Evolutionary conservation across 148 eudicot species (phyloP), one percentile per base, ranked within the genome.

Genomic region (Fallopia convolvulus): DNA sequence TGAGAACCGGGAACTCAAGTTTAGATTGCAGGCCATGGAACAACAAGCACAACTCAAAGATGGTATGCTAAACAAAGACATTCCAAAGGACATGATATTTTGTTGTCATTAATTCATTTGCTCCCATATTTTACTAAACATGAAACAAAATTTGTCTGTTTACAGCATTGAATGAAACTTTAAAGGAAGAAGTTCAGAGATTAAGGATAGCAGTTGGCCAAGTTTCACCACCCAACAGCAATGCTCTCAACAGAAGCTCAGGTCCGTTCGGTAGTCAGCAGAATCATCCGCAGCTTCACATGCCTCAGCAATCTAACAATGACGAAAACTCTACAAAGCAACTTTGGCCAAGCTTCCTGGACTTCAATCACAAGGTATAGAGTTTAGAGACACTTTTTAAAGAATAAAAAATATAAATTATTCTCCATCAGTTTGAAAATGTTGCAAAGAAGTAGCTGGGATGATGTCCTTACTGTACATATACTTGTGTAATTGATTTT

Each of bases 121-220:
- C 72, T 5, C 10, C 21, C 21, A 68, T 15, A 68, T 36, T 68
- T 39, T 33, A 7, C 21, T 33, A 68, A 68, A 68, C 13, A 33
- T 33, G 32, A 33, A 65, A 2, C 7, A 36, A 63, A 23, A 66
- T 33, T 36, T 68, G 70, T 36, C 17, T 46, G 65, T 21, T 33
- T 46, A 70, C 89, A 92, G 99, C 97, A 76, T 84, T 94, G 56
- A 92, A 92, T 76, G 99, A 94, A 66, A 84, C 97, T 47, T 80
- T 94, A 80, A 88, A 86, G 79, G 88, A 88, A 49, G 99, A 92
- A 86, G 91, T 94, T 81, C 89, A 90, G 70, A 82, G 92, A 50
- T 90, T 94, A 46, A 88, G 93, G 84, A 82, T 92, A 78, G 91
- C 91, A 76, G 85, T 91, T 1, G 97, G 98, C 50, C 90, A 90